Percentiles rank a stretch among this genome's conserved stretches.
Evolutionary conservation across 768 basidiomycete genomes (phyloP).

Genomic region (Tricholoma sp.): DNA sequence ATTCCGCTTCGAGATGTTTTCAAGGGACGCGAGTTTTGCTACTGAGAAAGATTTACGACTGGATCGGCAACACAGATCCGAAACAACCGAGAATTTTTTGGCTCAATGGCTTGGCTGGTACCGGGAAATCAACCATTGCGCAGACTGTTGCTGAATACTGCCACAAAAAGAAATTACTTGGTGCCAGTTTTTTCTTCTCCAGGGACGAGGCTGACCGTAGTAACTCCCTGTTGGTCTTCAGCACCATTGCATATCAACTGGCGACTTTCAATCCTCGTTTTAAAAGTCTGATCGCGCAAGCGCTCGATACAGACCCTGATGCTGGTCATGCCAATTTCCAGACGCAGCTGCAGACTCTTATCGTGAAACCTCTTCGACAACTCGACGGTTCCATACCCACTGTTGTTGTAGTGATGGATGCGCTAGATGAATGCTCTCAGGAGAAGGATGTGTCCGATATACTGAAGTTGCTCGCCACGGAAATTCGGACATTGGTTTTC

Average conservation of each 20-base stretch:
- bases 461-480: too few relatives aligned
- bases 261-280: background rate
- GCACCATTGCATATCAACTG: background rate
- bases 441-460: too few relatives aligned
- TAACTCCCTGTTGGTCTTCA: background rate
- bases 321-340: background rate
- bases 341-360: too few relatives aligned
- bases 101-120: background rate
- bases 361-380: too few relatives aligned
- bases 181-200: background rate
- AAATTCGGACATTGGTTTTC: too few relatives aligned
- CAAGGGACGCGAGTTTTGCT: conserved; percentile 8
- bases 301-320: background rate
- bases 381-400: too few relatives aligned
- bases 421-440: too few relatives aligned
- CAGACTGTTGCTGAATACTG: background rate
- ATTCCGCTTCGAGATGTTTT: conserved; percentile 8
- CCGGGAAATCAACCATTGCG: background rate
- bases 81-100: background rate
- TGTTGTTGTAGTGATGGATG: too few relatives aligned
- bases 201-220: background rate
- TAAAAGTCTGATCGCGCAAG: background rate
- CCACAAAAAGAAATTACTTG: background rate
- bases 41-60: conserved; percentile 6
- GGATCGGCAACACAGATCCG: conserved; percentile 3